Evolutionary conservation across 1,139 yeast species (phyloP).

Genomic region (Ogataea hybrid): DNA sequence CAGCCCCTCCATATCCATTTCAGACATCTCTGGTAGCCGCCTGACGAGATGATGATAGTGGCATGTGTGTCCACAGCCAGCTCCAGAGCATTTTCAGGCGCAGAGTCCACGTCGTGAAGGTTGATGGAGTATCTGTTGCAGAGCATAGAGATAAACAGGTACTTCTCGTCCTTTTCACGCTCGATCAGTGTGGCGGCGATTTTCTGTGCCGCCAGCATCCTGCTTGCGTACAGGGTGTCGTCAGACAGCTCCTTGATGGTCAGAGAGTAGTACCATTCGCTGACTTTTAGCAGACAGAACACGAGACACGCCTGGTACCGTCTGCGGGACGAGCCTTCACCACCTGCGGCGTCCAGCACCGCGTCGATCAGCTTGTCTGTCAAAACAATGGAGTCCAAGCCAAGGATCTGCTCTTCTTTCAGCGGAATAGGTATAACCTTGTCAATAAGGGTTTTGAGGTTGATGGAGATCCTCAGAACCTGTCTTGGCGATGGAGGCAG

Average conservation of each 20-base stretch:
- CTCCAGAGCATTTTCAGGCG: constrained; percentile 72
- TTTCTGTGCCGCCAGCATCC: constrained; percentile 70
- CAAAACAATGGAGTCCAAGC: constrained; percentile 61
- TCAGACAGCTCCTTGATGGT: constrained; percentile 63
- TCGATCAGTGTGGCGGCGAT: constrained; percentile 73
- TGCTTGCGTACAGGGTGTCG: constrained; percentile 55
- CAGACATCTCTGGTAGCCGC: constrained; percentile 83
- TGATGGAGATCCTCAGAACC: constrained; percentile 67
- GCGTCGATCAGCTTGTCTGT: constrained; percentile 57
- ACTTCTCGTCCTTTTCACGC: constrained; percentile 52
- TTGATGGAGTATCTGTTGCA: constrained; percentile 73
- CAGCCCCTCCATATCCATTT: constrained; percentile 94
- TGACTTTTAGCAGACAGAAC: constrained; percentile 71
- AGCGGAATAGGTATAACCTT: constrained; percentile 64
- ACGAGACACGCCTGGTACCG: constrained; percentile 67
- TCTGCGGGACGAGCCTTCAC: constrained; percentile 60
- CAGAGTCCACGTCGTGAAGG: constrained; percentile 58
- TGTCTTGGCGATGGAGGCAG: constrained; percentile 64
- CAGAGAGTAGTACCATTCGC: constrained; percentile 72
- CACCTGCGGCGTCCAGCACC: constrained; percentile 78
- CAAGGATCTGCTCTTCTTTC: constrained; percentile 46
- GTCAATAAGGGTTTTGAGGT: constrained; percentile 72
- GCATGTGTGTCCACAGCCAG: constrained; percentile 86
- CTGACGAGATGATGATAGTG: constrained; percentile 69
- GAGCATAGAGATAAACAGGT: constrained; percentile 70